Percentiles rank a stretch among this genome's conserved stretches.
phyloP scores from a whole-genome alignment of 495 filamentous ascomycete genomes.

The Gamarada debralockiae region DNA sequence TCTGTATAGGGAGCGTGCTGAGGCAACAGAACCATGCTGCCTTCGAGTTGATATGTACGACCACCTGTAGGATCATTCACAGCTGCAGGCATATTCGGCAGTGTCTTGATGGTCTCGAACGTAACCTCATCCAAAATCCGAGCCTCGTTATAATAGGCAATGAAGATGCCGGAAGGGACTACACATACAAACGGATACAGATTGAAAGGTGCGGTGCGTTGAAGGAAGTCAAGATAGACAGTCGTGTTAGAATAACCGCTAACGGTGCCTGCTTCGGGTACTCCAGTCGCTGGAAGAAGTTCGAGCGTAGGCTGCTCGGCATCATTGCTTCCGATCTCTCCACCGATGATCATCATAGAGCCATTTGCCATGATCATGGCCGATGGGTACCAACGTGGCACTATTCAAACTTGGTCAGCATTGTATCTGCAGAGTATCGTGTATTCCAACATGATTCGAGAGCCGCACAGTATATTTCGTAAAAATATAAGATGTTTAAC shows the following conservation, averaged over 20 bases:
- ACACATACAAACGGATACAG: conserved; percentile 57
- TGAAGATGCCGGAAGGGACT: conserved; percentile 54
- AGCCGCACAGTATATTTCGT: too few species aligned
- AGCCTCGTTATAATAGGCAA: conserved; percentile 64
- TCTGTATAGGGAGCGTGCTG: conserved; percentile 54
- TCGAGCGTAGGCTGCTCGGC: conserved; percentile 55
- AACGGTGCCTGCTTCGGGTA: neutral
- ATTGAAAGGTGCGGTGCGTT: conserved; percentile 61
- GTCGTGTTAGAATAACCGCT: conserved; percentile 23
- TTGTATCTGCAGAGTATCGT: too few species aligned
- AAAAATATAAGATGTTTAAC: too few species aligned
- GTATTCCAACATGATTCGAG: too few species aligned
- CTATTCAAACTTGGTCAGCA: neutral
- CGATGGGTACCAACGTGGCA: conserved; percentile 59
- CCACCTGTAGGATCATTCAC: conserved; percentile 54
- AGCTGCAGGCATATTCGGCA: conserved; percentile 58
- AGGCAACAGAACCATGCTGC: conserved; percentile 52
- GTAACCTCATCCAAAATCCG: conserved; percentile 53
- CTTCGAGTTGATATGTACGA: conserved; percentile 60
- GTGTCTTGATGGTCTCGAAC: conserved; percentile 46
- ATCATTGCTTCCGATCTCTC: conserved; percentile 57
- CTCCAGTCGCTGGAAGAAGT: conserved; percentile 42
- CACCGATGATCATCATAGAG: conserved; percentile 49
- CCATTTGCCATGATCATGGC: conserved; percentile 63
- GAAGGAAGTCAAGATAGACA: conserved; percentile 40